Percentiles rank a stretch among this genome's conserved stretches.
Evolutionary conservation across 2,329 filamentous ascomycete species (phyloP).

Genomic region (Phaeosphaeria sp.): DNA sequence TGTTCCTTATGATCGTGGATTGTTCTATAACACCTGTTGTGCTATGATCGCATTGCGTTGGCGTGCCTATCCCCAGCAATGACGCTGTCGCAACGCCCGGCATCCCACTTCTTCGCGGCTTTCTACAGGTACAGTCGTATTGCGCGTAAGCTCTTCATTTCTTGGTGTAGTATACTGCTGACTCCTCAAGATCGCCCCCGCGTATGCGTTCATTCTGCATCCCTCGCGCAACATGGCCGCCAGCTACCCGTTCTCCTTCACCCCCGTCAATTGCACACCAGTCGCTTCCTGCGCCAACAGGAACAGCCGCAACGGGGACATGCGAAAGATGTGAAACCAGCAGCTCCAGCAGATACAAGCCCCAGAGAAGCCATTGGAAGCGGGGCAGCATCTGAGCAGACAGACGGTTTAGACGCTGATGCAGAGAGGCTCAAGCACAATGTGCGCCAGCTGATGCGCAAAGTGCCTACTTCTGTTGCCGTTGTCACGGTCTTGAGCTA

Average conservation of each 20-base stretch:
- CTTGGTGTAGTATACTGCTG: not conserved
- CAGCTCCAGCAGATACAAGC: not conserved
- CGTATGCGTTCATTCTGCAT: constrained; percentile 6
- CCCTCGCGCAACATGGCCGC: constrained; percentile 1
- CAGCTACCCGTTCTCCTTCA: not conserved
- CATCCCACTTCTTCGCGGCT: constrained; percentile 50
- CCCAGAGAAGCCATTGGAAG: not conserved
- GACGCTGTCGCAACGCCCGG: constrained; percentile 27
- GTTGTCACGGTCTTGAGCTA: constrained; percentile 4
- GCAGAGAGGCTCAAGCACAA: constrained; percentile 12
- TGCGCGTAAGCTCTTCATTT: constrained; percentile 27
- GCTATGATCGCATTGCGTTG: not conserved
- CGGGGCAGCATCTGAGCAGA: constrained; percentile 1
- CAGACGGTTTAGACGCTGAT: constrained; percentile 6
- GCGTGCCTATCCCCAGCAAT: constrained; percentile 6
- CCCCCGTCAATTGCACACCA: constrained; percentile 17
- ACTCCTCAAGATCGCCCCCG: constrained; percentile 17
- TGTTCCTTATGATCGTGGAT: not conserved
- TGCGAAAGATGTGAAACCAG: not conserved
- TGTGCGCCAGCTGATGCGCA: constrained; percentile 56
- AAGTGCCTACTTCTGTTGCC: constrained; percentile 63
- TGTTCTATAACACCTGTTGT: not conserved
- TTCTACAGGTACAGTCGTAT: constrained; percentile 53
- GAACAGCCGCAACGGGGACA: constrained; percentile 4
- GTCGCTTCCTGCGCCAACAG: constrained; percentile 14